These are phyloP conservation scores for Pleurotus djamor DNA, from an alignment of 768 basidiomycete species.

Conservation along the genomic window DNA sequence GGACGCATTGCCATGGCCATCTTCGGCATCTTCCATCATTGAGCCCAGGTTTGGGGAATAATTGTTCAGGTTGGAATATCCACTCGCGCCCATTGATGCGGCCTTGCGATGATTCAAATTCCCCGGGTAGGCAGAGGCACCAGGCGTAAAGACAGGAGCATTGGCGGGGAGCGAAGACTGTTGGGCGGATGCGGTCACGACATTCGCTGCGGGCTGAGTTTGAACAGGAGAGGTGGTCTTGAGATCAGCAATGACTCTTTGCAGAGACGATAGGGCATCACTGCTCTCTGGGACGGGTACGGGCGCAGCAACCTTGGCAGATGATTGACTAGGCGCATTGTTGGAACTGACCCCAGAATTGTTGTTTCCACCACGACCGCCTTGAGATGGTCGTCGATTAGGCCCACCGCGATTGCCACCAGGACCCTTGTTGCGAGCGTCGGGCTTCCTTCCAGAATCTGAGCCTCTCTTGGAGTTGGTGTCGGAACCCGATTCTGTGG, in stretches of 20 bases:
- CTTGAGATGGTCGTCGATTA: constrained; percentile 46
- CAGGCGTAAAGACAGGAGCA: constrained; percentile 75
- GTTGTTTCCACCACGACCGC: constrained; percentile 32
- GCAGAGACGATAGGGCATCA: constrained; percentile 83
- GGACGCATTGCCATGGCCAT: constrained; percentile 37
- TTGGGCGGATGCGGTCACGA: constrained; percentile 46
- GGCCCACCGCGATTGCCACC: constrained; percentile 35
- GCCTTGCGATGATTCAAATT: constrained; percentile 82
- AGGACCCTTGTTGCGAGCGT: constrained; percentile 56
- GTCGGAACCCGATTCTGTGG: constrained; percentile 71
- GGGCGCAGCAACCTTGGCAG: constrained; percentile 34
- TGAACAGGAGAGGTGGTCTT: constrained; percentile 78
- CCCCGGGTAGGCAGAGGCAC: constrained; percentile 53
- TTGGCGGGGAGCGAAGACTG: constrained; percentile 58
- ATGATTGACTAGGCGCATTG: constrained; percentile 36
- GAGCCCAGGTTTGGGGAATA: constrained; percentile 80
- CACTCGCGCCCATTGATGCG: constrained; percentile 62
- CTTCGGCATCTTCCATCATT: constrained; percentile 83
- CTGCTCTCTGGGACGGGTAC: constrained; percentile 62
- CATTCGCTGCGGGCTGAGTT: constrained; percentile 35
- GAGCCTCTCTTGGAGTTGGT: constrained; percentile 58
- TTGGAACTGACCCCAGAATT: constrained; percentile 11
- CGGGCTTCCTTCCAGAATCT: constrained; percentile 53
- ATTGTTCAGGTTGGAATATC: constrained; percentile 59
- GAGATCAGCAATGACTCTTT: constrained; percentile 91